Base-by-base conservation (phyloP, 2,329 filamentous ascomycete genomes). In the Zymoseptoria crescenta region DNA sequence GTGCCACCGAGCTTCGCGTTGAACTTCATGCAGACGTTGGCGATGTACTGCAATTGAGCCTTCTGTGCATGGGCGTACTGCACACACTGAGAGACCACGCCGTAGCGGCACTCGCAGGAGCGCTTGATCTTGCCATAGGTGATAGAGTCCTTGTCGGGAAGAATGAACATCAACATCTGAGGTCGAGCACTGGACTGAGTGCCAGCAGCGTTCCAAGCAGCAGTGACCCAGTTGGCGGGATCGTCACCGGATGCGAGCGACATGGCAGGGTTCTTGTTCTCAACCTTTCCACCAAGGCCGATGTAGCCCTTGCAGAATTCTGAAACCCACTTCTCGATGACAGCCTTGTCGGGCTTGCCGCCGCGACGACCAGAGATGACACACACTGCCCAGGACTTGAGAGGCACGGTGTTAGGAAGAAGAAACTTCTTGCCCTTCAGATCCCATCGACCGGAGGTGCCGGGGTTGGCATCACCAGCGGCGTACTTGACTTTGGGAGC, bases 21-120 rank as follows among this genome's bases (percentile, higher is more conserved):
- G 65, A 99, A 85, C 77, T 99, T 99, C 90, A 99, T 94, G 64
- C 86, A 83, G 0, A 99, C 91, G 62, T 99, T 99, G 0, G 89
- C 94, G 68, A 89, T 87, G 74, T 97, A 97, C 68, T 99, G 94
- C 0, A 81, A 81, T 21, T 88, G 84, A 16, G 83, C 83, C 71
- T 87, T 87, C 45, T 76, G 67, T 0, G 93, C 88, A 60, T 95
- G 87, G 0, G 76, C 76, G 2, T 80, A 77, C 64, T 91, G 86
- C n/a, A 97, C 71, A 62, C 92, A 87, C 71, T 97, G 94, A 0
- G 91, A 90, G 0, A 91, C 80, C 13, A 92, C 82, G n/a, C 88
- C 91, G 64, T 85, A 92, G 35, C 89, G 86, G 69, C 89, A 93
- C 66, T 99, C 94, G 62, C 85, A 87, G 27, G 84, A 89, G 75